Percentiles rank a stretch among this genome's conserved stretches.
These are phyloP conservation scores for Haplographium delicatum DNA, from an alignment of 495 filamentous ascomycete species.

Conservation along the genomic window DNA sequence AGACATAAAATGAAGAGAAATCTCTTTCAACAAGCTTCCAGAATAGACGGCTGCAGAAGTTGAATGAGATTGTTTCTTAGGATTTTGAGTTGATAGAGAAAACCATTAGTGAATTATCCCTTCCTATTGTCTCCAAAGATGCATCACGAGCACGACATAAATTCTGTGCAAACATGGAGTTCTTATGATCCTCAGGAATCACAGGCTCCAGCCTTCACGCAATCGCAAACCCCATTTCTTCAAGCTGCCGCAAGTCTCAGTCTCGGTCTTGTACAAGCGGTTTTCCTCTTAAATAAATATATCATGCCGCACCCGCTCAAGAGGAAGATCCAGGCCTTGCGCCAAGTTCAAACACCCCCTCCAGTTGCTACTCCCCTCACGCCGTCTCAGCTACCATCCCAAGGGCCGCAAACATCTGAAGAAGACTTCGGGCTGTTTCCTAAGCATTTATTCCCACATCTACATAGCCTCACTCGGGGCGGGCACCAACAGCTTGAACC, in stretches of 20 bases:
- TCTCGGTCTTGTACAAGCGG: background rate
- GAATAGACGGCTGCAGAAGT: background rate
- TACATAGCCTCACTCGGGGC: background rate
- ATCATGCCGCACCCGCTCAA: background rate
- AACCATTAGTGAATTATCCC: too few relatives aligned
- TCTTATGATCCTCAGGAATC: background rate
- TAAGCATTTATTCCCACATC: background rate
- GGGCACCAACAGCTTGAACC: background rate
- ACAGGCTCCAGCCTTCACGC: background rate
- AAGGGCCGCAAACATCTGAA: too few relatives aligned
- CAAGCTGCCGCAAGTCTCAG: background rate
- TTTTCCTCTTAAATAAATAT: background rate
- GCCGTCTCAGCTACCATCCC: too few relatives aligned
- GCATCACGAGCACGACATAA: background rate
- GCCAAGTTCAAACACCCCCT: too few relatives aligned
- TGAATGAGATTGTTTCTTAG: background rate
- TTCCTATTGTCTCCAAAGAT: background rate
- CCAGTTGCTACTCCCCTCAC: background rate
- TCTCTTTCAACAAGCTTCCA: background rate
- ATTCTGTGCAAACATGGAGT: background rate
- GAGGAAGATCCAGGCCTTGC: too few relatives aligned
- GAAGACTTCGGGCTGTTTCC: background rate
- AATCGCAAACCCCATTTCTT: background rate
- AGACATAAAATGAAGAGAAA: background rate
- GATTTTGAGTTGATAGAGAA: background rate